These are phyloP conservation scores for Hypoxylon crocopeplum DNA, from an alignment of 495 filamentous ascomycete genomes.

Conservation along the genomic window DNA sequence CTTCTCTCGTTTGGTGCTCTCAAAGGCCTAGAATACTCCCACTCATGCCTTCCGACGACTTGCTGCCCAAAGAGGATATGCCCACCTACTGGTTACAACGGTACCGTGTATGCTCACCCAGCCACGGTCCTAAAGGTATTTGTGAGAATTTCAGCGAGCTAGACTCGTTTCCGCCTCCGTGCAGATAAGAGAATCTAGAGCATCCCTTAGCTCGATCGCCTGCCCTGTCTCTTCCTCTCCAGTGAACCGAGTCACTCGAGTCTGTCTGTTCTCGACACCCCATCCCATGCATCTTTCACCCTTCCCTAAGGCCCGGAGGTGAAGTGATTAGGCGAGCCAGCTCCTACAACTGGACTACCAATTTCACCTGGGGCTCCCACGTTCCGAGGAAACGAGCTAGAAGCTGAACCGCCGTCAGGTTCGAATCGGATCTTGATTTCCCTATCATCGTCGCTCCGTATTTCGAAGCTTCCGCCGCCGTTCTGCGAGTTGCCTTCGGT, in stretches of 20 bases:
- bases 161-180: constrained; percentile 8
- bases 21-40: not conserved
- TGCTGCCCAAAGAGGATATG: not conserved
- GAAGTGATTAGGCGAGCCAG: constrained; percentile 19
- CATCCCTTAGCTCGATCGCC: not conserved
- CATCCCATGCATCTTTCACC: not conserved
- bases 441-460: constrained; percentile 58
- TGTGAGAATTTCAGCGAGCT: constrained; percentile 4
- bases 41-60: not conserved
- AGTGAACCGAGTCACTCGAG: not conserved
- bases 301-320: constrained; percentile 3
- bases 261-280: not conserved
- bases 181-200: constrained; percentile 15
- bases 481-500: constrained; percentile 87
- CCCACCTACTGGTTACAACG: constrained; percentile 17
- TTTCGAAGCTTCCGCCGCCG: constrained; percentile 83
- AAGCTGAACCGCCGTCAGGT: constrained; percentile 25
- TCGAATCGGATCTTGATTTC: constrained; percentile 60
- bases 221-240: not conserved
- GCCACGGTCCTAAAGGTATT: constrained; percentile 20
- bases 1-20: constrained; percentile 1
- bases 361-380: constrained; percentile 63
- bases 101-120: constrained; percentile 31
- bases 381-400: constrained; percentile 39
- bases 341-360: constrained; percentile 63